A percentile compares a stretch with the other conserved stretches of the same genome.
Conservation (phyloP, 306 rosid genomes). For the Prunus dulcis region DNA sequence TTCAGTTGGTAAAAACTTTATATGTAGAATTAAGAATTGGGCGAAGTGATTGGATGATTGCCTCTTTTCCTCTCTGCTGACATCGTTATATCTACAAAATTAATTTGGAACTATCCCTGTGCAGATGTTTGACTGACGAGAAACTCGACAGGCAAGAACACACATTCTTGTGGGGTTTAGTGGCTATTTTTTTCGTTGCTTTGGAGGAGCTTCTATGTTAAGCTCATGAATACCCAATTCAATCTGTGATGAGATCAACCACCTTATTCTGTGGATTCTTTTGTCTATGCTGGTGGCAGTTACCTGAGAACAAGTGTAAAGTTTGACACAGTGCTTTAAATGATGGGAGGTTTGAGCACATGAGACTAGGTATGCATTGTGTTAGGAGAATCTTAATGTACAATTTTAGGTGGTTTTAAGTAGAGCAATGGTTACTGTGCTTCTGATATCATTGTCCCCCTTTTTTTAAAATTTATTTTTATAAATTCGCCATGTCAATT, state of each 20-base stretch:
- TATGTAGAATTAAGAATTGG: not conserved
- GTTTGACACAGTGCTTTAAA: slow-evolving; percentile 10
- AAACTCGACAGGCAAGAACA: slow-evolving; percentile 27
- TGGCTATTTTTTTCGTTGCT: slow-evolving; percentile 20
- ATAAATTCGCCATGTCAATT: not conserved
- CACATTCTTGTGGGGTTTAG: slow-evolving; percentile 18
- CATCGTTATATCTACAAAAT: not conserved
- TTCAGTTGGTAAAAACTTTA: not conserved
- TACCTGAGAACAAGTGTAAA: slow-evolving; percentile 13
- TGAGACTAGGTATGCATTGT: slow-evolving; percentile 38
- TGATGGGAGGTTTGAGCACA: slow-evolving; percentile 26
- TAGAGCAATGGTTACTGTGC: slow-evolving; percentile 25
- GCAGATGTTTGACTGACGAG: slow-evolving; percentile 70
- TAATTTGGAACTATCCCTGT: slow-evolving; percentile 29
- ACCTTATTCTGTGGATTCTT: slow-evolving; percentile 23
- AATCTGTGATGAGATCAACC: slow-evolving; percentile 23
- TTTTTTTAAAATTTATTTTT: slow-evolving; percentile 22
- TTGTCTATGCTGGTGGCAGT: slow-evolving; percentile 23
- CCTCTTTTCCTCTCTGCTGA: not conserved
- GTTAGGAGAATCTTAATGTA: slow-evolving; percentile 36
- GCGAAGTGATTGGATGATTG: not conserved
- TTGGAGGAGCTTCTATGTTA: slow-evolving; percentile 32
- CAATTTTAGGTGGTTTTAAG: slow-evolving; percentile 29
- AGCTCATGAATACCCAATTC: slow-evolving; percentile 38
- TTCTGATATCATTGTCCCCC: not conserved